Conservation (phyloP, 495 filamentous ascomycete genomes). For the Xylaria flabelliformis region DNA sequence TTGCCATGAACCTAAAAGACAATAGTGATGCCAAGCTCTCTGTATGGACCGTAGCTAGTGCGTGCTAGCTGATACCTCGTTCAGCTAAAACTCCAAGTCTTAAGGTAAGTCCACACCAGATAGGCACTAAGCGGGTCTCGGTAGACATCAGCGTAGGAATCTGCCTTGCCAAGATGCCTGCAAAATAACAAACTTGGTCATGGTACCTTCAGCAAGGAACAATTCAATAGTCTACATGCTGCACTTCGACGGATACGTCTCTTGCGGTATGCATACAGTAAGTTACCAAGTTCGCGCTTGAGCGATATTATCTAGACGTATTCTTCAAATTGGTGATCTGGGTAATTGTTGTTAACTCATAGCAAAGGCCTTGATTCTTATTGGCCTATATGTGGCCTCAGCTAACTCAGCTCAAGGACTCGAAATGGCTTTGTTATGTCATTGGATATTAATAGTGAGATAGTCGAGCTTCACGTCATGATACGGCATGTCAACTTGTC, state of each 20-base stretch:
- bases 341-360: not conserved
- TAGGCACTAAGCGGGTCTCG: conserved; percentile 20
- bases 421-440: not conserved
- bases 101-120: conserved; percentile 9
- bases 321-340: conserved; percentile 14
- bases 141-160: conserved; percentile 20
- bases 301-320: conserved; percentile 6
- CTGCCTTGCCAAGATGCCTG: conserved; percentile 28
- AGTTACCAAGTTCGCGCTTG: conserved; percentile 7
- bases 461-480: conserved; percentile 2
- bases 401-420: conserved; percentile 12
- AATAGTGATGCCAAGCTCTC: conserved; percentile 10
- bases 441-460: conserved; percentile 22
- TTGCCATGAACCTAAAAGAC: not conserved
- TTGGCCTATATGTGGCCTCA: conserved; percentile 14
- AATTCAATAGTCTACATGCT: conserved; percentile 14
- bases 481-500: not conserved
- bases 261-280: conserved; percentile 16
- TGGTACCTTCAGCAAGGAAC: conserved; percentile 11
- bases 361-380: not conserved
- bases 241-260: conserved; percentile 19
- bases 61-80: not conserved
- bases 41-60: conserved; percentile 3
- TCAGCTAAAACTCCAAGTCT: conserved; percentile 15
- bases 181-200: conserved; percentile 22